A percentile compares a stretch with the other conserved stretches of the same genome.
Evolutionary conservation across 2,329 filamentous ascomycete genomes (phyloP).

Genomic region (Sporothrix protearum): DNA sequence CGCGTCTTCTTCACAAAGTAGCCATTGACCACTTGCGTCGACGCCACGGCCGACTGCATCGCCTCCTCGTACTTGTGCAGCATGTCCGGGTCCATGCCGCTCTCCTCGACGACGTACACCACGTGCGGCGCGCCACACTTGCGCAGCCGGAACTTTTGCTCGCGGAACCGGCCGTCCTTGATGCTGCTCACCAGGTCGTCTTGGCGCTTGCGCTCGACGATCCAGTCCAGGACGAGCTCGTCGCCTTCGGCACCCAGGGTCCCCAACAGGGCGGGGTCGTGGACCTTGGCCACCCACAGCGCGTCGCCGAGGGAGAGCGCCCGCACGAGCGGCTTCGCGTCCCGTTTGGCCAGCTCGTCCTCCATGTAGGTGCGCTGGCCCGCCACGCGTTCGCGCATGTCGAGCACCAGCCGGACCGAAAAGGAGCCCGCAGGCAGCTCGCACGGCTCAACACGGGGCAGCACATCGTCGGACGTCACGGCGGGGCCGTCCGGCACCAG

Average conservation of each 20-base stretch:
- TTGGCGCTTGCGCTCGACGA: conserved; percentile 75
- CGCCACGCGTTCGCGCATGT: conserved; percentile 69
- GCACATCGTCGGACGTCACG: conserved; percentile 28
- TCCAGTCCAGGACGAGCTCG: conserved; percentile 74
- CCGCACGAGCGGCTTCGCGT: conserved; percentile 63
- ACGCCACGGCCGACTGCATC: conserved; percentile 69
- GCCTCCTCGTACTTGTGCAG: conserved; percentile 60
- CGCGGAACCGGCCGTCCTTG: conserved; percentile 76
- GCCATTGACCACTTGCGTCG: conserved; percentile 72
- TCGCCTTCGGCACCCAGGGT: conserved; percentile 57
- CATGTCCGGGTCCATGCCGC: conserved; percentile 54
- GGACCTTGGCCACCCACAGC: conserved; percentile 73
- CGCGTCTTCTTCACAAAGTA: conserved; percentile 75
- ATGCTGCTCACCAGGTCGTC: conserved; percentile 78
- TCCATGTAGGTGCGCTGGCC: conserved; percentile 75
- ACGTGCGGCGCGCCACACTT: conserved; percentile 72
- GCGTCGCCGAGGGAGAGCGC: conserved; percentile 70
- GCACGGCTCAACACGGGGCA: conserved; percentile 57
- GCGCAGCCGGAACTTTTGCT: conserved; percentile 77
- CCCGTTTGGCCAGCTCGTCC: conserved; percentile 64
- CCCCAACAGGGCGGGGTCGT: conserved; percentile 55
- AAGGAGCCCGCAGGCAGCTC: conserved; percentile 62
- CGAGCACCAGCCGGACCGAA: conserved; percentile 65
- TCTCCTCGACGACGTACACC: conserved; percentile 74
- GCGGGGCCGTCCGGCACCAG: conserved; percentile 21